phyloP scores from a whole-genome alignment of 495 filamentous ascomycete species.

The Annulohypoxylon bovei region DNA sequence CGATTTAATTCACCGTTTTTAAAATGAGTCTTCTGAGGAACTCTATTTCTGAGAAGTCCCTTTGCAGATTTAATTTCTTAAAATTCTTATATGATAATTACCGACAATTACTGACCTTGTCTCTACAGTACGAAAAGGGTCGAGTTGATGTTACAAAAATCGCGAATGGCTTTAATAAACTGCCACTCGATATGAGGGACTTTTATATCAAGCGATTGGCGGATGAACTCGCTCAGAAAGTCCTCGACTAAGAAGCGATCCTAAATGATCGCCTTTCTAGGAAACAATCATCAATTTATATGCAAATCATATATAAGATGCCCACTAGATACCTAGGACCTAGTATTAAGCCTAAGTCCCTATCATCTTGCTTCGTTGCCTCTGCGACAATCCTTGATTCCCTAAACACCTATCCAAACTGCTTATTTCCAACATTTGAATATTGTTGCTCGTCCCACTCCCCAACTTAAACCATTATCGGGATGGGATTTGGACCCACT shows the following conservation, averaged over 20 bases:
- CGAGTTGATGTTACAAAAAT: conserved; percentile 77
- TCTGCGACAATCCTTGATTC: not conserved
- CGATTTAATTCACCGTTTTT: not conserved
- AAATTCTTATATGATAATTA: too few relatives aligned
- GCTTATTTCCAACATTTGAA: not conserved
- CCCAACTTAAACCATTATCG: conserved; percentile 1
- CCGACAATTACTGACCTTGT: conserved; percentile 3
- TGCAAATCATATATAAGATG: too few relatives aligned
- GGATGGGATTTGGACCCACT: conserved; percentile 29
- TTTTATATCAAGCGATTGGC: conserved; percentile 83
- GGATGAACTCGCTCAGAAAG: conserved; percentile 67
- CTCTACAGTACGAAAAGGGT: conserved; percentile 73
- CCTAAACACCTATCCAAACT: not conserved
- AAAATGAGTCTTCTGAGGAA: not conserved
- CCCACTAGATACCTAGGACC: too few relatives aligned
- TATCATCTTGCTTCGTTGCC: not conserved
- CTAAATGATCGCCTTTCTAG: not conserved
- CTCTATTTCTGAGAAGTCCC: too few relatives aligned
- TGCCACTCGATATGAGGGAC: conserved; percentile 71
- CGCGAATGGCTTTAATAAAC: conserved; percentile 68
- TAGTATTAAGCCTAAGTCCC: not conserved
- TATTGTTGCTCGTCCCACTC: not conserved
- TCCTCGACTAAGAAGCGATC: not conserved
- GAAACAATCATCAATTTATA: not conserved
- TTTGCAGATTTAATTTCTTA: too few relatives aligned